Evolutionary conservation across 805 yeast genomes (phyloP).

Genomic region (Isabelozyma gotoi): DNA sequence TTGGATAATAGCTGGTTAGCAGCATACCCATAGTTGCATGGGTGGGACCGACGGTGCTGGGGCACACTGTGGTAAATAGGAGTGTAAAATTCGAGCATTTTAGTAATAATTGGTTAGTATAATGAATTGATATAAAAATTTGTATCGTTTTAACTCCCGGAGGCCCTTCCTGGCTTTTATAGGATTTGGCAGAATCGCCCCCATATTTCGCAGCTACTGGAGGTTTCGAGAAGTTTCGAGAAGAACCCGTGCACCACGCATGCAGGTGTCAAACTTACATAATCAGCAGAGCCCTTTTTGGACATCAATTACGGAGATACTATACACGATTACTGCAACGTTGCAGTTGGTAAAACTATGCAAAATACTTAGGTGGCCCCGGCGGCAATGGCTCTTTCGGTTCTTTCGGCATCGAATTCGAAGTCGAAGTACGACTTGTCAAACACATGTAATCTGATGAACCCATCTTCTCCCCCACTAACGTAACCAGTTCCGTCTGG

Average conservation of each 20-base stretch:
- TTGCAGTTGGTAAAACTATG: neutral
- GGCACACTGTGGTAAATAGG: neutral
- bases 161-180: too few species aligned
- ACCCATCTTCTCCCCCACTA: conserved; percentile 99
- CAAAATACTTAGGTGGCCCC: conserved; percentile 19
- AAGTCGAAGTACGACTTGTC: conserved; percentile 93
- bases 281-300: too few species aligned
- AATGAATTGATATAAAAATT: too few species aligned
- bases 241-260: too few species aligned
- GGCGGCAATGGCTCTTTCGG: conserved; percentile 52
- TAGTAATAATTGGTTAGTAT: neutral
- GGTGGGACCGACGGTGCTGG: neutral
- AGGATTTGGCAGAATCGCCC: too few species aligned
- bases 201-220: too few species aligned
- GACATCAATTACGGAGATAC: neutral
- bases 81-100: neutral
- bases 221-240: too few species aligned
- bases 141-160: too few species aligned
- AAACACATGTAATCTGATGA: conserved; percentile 88
- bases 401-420: conserved; percentile 86
- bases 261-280: too few species aligned
- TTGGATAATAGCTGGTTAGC: neutral
- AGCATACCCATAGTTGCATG: neutral
- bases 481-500: conserved; percentile 92
- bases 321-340: neutral